Evolutionary conservation across 352 stramenopile species (phyloP), one percentile per base, ranked within the genome.

Genomic region (Hyaloperonospora arabidopsidis): DNA sequence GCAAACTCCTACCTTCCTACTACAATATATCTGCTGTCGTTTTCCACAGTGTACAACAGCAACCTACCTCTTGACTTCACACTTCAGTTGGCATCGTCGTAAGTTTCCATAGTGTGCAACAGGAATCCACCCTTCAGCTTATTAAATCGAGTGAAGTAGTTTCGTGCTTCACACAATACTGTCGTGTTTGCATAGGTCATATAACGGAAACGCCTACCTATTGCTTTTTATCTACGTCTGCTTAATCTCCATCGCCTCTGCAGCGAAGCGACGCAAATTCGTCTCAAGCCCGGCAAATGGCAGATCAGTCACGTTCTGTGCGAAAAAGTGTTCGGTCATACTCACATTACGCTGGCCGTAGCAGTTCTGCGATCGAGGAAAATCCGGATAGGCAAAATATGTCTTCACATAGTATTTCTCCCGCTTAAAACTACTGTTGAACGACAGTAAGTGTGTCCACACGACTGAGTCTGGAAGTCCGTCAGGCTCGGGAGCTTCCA

Each of bases 371-470:
- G 57, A 69, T n/a, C 71, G 58, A 5, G 70, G 68, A 40, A 84
- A 79, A 17, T 65, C 53, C 1, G 62, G 52, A n/a, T 57, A 57
- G 38, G 60, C 73, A 8, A 76, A 67, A 54, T 70, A 87, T 45
- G 76, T 79, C 49, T 84, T 59, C 12, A 87, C 59, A 44, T 63
- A 64, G 62, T 84, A 87, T 57, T 83, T 46, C 14, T 49, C 53
- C n/a, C 58, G 58, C 8, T 54, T 65, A 0, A 57, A 68, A 7
- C 56, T 61, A 8, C 61, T 69, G 50, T 77, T 79, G 57, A 88
- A 82, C 45, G 72, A 70, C 58, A 81, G 51, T 58, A 91, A 48
- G 49, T 89, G 76, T n/a, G 81, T 88, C 70, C 80, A 86, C 34
- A 89, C 70, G 11, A 61, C 46, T 5, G 72, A 74, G 45, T 84